Percentiles rank a stretch among this genome's conserved stretches.
These are phyloP conservation scores for Ambrosiella xylebori DNA, from an alignment of 2,329 filamentous ascomycete species.

Conservation along the genomic window DNA sequence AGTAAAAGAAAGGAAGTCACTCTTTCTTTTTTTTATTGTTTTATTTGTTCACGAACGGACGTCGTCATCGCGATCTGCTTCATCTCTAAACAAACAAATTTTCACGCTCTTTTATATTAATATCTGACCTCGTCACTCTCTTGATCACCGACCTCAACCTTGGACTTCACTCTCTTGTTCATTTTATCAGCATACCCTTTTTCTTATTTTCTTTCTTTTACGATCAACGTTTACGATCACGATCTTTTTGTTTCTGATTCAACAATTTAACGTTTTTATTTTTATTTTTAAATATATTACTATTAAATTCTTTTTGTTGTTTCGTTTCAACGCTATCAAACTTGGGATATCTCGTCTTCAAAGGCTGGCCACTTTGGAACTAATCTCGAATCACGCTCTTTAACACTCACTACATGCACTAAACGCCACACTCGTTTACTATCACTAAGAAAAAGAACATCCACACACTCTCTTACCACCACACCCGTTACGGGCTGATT, in stretches of 20 bases:
- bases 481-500: slow-evolving; percentile 3
- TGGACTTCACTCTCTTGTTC: slow-evolving; percentile 5
- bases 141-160: not conserved
- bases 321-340: not conserved
- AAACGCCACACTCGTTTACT: not conserved
- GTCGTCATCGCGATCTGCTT: not conserved
- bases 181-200: not conserved
- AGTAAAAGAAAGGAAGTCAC: not conserved
- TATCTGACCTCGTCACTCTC: not conserved
- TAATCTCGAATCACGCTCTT: slow-evolving; percentile 10
- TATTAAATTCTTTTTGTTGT: not conserved
- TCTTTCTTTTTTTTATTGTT: slow-evolving; percentile 4
- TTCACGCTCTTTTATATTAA: slow-evolving; percentile 5
- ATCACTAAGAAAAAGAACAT: not conserved
- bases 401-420: not conserved
- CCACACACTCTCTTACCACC: not conserved
- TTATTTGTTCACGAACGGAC: not conserved
- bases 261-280: not conserved
- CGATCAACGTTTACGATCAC: slow-evolving; percentile 1
- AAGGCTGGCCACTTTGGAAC: slow-evolving; percentile 6
- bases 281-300: not conserved
- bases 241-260: slow-evolving; percentile 4
- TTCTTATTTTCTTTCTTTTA: not conserved
- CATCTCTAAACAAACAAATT: not conserved
- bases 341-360: slow-evolving; percentile 7